A percentile compares a stretch with the other conserved stretches of the same genome.
Conservation (phyloP, 2,329 filamentous ascomycete genomes). For the Epichloe aotearoae region DNA sequence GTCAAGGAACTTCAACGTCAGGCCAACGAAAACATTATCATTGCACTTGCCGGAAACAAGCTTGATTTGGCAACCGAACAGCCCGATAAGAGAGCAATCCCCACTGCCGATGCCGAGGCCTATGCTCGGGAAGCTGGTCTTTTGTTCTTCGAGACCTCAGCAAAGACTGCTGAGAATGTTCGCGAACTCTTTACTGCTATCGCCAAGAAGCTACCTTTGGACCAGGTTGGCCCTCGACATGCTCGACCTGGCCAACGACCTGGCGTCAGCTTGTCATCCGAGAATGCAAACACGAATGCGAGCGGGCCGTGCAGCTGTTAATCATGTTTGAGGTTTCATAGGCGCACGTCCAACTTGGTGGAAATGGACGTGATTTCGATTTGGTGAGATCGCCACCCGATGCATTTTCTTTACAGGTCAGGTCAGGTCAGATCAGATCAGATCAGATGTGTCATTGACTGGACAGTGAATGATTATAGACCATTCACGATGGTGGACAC, state of each 20-base stretch:
- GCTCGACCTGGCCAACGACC: slow-evolving; percentile 52
- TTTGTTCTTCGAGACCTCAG: slow-evolving; percentile 96
- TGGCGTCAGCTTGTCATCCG: slow-evolving; percentile 43
- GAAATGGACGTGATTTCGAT: slow-evolving; percentile 6
- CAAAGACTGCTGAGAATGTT: slow-evolving; percentile 95
- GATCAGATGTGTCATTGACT: background rate
- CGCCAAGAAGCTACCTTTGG: slow-evolving; percentile 91
- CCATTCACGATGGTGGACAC: slow-evolving; percentile 12
- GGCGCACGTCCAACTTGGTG: slow-evolving; percentile 2
- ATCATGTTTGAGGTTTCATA: background rate
- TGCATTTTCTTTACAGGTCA: slow-evolving; percentile 12
- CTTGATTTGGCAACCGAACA: slow-evolving; percentile 88
- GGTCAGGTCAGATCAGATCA: slow-evolving; percentile 11
- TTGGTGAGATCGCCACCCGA: slow-evolving; percentile 10
- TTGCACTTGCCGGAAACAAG: slow-evolving; percentile 95
- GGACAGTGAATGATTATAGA: slow-evolving; percentile 10
- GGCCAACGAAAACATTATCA: slow-evolving; percentile 99
- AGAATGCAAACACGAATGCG: slow-evolving; percentile 44
- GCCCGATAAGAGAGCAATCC: slow-evolving; percentile 88
- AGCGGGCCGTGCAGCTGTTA: slow-evolving; percentile 45
- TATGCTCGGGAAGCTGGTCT: slow-evolving; percentile 89
- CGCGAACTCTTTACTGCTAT: slow-evolving; percentile 93
- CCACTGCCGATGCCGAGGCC: slow-evolving; percentile 80
- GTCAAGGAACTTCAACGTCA: slow-evolving; percentile 97
- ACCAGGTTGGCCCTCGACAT: slow-evolving; percentile 88